These are phyloP conservation scores for Scutellaria minor DNA, from an alignment of 257 asterid genomes.

Conservation along the genomic window DNA sequence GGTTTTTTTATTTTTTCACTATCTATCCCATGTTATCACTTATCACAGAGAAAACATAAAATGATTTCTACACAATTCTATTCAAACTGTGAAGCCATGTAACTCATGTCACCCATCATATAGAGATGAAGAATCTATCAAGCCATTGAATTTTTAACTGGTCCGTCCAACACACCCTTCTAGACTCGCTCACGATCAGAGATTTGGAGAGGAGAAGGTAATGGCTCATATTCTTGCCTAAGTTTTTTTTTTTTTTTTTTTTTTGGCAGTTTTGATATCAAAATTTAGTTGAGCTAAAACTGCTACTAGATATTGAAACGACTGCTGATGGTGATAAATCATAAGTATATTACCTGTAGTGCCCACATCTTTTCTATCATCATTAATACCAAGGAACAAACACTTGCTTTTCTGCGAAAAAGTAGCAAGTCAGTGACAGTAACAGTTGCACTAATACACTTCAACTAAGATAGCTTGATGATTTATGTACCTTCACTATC, in stretches of 20 bases:
- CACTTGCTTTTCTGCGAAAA: constrained; percentile 67
- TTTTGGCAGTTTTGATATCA: background rate
- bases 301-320: background rate
- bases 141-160: background rate
- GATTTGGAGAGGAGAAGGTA: background rate
- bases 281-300: background rate
- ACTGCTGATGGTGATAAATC: constrained; percentile 27
- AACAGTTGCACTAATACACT: constrained; percentile 14
- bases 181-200: background rate
- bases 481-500: constrained; percentile 70
- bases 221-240: background rate
- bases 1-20: no score
- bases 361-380: constrained; percentile 73
- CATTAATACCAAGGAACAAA: constrained; percentile 79
- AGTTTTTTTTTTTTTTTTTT: background rate
- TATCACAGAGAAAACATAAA: no score
- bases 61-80: no score
- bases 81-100: no score
- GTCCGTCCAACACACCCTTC: background rate
- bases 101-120: no score
- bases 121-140: background rate
- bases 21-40: no score
- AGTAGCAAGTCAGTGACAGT: constrained; percentile 30
- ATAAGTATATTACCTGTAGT: constrained; percentile 68
- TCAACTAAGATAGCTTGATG: constrained; percentile 27